A percentile compares a stretch with the other conserved stretches of the same genome.
Conservation (phyloP, 306 rosid species). For the peach (Prunus persica) region DNA sequence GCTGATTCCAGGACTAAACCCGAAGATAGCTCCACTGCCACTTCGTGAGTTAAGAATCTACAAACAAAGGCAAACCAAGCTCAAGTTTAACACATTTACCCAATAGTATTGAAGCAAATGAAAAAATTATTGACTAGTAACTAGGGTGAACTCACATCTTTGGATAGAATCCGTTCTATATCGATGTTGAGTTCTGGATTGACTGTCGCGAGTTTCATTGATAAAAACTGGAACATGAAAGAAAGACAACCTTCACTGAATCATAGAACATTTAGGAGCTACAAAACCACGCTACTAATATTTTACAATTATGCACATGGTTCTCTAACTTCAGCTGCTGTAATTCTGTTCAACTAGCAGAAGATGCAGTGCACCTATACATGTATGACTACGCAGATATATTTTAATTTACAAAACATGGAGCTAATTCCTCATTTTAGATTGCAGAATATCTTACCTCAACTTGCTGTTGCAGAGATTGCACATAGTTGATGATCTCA, state of each 20-base stretch:
- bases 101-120: not conserved
- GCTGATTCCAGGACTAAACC: slow-evolving; percentile 57
- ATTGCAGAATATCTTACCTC: slow-evolving; percentile 59
- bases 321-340: not conserved
- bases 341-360: not conserved
- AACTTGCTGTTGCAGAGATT: slow-evolving; percentile 97
- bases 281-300: not conserved
- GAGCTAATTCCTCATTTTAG: not conserved
- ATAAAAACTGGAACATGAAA: slow-evolving; percentile 68
- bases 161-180: slow-evolving; percentile 74
- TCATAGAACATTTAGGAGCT: slow-evolving; percentile 10
- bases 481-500: slow-evolving; percentile 97
- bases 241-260: not conserved
- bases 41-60: slow-evolving; percentile 70
- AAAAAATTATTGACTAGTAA: not conserved
- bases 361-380: not conserved
- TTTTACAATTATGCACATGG: not conserved
- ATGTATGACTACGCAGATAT: not conserved
- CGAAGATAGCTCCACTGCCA: slow-evolving; percentile 51
- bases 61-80: slow-evolving; percentile 11
- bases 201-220: slow-evolving; percentile 98
- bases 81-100: slow-evolving; percentile 3
- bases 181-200: slow-evolving; percentile 87
- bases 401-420: not conserved
- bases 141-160: slow-evolving; percentile 66